phyloP scores from a whole-genome alignment of 805 yeast species.

The Pichia kluyveri region DNA sequence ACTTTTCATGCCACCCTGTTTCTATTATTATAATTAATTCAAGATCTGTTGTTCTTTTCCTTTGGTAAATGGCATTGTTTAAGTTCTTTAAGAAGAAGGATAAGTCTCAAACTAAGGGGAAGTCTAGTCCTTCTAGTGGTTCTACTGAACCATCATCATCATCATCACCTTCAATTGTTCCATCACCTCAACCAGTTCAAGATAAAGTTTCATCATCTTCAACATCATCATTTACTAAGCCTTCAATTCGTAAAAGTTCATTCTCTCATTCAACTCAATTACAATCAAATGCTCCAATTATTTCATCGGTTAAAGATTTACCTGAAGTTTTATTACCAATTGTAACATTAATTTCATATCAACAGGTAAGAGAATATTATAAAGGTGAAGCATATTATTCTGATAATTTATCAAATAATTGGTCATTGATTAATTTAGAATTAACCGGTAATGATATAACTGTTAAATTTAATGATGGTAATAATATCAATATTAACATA shows the following conservation, averaged over 20 bases:
- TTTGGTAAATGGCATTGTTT: not conserved
- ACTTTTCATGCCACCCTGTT: not conserved
- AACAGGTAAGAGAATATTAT: conserved; percentile 52
- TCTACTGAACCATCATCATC: not conserved
- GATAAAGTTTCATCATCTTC: not conserved
- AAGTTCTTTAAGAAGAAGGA: conserved; percentile 3
- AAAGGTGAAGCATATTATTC: conserved; percentile 4
- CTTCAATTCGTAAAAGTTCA: conserved; percentile 4
- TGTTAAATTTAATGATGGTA: conserved; percentile 34
- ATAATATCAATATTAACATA: conserved; percentile 45
- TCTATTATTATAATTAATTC: no score
- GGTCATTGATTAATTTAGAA: conserved; percentile 22
- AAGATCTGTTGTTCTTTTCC: not conserved
- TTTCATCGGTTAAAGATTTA: conserved; percentile 11
- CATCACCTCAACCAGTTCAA: not conserved
- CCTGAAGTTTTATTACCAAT: conserved; percentile 68
- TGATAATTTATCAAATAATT: conserved; percentile 6
- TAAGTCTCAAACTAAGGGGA: not conserved
- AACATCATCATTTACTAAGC: not conserved
- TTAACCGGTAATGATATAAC: conserved; percentile 46
- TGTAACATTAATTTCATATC: conserved; percentile 61
- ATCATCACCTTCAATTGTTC: not conserved
- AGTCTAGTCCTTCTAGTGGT: not conserved
- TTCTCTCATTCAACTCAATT: not conserved
- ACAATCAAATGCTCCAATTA: not conserved